Evolutionary conservation across 2,329 filamentous ascomycete species (phyloP).

Genomic region (Zymoseptoria passerinii): DNA sequence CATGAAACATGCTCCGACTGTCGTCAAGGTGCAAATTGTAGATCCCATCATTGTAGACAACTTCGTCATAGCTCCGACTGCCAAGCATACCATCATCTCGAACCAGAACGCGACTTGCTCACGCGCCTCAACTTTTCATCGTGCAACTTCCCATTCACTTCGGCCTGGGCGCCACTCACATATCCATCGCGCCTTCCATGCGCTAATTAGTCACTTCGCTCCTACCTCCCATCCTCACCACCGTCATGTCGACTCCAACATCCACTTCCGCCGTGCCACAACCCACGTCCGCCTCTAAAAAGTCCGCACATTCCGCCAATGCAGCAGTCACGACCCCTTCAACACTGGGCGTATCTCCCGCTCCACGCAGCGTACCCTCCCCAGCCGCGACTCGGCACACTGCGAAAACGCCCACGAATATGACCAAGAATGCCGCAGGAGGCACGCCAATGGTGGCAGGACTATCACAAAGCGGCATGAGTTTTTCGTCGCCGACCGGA

Average conservation of each 20-base stretch:
- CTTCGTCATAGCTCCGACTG: not conserved
- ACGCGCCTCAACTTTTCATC: not conserved
- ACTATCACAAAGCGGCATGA: constrained; percentile 25
- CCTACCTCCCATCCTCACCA: not conserved
- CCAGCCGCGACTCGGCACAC: constrained; percentile 25
- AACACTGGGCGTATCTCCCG: constrained; percentile 36
- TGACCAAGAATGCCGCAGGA: not conserved
- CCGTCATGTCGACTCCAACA: constrained; percentile 22
- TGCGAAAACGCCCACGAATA: constrained; percentile 32
- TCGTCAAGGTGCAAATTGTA: not conserved
- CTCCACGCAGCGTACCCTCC: constrained; percentile 23
- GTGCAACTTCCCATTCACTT: not conserved
- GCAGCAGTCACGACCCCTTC: constrained; percentile 18
- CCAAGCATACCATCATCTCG: not conserved
- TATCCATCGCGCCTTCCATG: not conserved
- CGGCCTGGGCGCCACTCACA: not conserved
- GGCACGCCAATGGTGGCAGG: constrained; percentile 22
- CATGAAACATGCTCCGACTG: not conserved
- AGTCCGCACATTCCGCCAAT: constrained; percentile 5
- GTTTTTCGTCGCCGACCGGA: constrained; percentile 18
- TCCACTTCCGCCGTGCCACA: constrained; percentile 12
- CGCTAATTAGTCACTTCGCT: not conserved
- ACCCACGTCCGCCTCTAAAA: constrained; percentile 25
- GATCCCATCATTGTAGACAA: too few relatives aligned
- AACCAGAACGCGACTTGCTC: not conserved